A percentile compares a stretch with the other conserved stretches of the same genome.
Conservation (phyloP, 2,329 filamentous ascomycete genomes). For the Neonectria punicea region DNA sequence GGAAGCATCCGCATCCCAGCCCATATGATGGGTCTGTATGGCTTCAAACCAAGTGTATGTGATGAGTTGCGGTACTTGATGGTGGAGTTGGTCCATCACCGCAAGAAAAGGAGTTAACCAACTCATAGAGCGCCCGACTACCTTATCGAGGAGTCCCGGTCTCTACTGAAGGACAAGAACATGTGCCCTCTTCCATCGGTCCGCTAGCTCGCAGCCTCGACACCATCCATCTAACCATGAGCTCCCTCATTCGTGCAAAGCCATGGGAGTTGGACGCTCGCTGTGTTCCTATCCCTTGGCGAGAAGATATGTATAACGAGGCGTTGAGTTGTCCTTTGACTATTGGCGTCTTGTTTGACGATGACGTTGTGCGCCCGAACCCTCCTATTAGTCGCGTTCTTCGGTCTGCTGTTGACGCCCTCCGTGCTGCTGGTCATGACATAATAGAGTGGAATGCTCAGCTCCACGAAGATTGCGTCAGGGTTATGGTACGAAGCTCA, state of each 20-base stretch:
- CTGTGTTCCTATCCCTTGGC: conserved; percentile 65
- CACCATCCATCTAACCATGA: conserved; percentile 61
- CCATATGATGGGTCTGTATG: conserved; percentile 39
- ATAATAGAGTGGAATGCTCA: conserved; percentile 62
- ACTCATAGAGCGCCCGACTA: conserved; percentile 61
- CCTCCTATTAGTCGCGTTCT: conserved; percentile 62
- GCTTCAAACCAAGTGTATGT: conserved; percentile 44
- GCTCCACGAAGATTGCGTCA: conserved; percentile 64
- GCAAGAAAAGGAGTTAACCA: background rate
- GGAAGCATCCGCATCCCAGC: conserved; percentile 43
- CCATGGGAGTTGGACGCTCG: conserved; percentile 67
- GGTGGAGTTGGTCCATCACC: too few species aligned
- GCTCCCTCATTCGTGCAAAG: conserved; percentile 55
- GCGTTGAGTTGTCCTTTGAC: conserved; percentile 56
- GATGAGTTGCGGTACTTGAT: background rate
- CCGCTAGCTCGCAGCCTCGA: conserved; percentile 60
- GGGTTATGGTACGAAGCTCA: conserved; percentile 56
- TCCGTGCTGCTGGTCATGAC: conserved; percentile 62
- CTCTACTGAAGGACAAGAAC: conserved; percentile 71
- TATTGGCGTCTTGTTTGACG: conserved; percentile 61
- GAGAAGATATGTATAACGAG: conserved; percentile 54
- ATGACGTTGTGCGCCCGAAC: conserved; percentile 65
- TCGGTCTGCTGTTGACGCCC: conserved; percentile 46
- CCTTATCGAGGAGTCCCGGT: conserved; percentile 69
- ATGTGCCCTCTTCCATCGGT: conserved; percentile 71